These are phyloP conservation scores for Pseudocercospora eumusae DNA, from an alignment of 2,329 filamentous ascomycete genomes.

Conservation along the genomic window DNA sequence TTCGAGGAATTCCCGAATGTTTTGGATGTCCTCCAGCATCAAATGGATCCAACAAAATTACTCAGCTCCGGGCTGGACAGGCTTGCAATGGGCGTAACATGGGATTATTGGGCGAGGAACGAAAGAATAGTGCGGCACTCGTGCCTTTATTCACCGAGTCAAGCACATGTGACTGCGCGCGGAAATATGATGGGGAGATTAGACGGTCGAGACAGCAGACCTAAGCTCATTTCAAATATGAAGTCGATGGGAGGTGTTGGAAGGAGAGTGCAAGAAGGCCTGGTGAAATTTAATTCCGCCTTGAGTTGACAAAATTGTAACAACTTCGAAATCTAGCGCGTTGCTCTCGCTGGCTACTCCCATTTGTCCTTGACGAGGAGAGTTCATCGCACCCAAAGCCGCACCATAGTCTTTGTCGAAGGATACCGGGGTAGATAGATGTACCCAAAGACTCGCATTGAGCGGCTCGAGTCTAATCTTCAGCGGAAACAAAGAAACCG, in stretches of 20 bases:
- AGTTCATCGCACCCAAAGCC: too few relatives aligned
- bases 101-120: not conserved
- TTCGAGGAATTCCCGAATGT: not conserved
- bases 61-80: not conserved
- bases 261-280: not conserved
- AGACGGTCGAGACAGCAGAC: not conserved
- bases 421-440: too few relatives aligned
- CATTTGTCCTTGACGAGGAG: too few relatives aligned
- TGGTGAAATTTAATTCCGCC: not conserved
- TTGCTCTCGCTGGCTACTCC: too few relatives aligned
- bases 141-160: too few relatives aligned
- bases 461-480: too few relatives aligned
- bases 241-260: not conserved
- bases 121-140: not conserved
- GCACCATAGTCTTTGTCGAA: too few relatives aligned
- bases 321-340: too few relatives aligned
- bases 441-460: not conserved
- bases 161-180: too few relatives aligned
- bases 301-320: not conserved
- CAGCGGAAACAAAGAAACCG: too few relatives aligned
- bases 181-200: not conserved
- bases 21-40: not conserved
- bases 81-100: not conserved
- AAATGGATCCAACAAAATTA: not conserved
- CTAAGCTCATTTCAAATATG: not conserved